Base-by-base conservation (phyloP, 176 grass and related monocot genomes). In the Phoenix dactylifera region DNA sequence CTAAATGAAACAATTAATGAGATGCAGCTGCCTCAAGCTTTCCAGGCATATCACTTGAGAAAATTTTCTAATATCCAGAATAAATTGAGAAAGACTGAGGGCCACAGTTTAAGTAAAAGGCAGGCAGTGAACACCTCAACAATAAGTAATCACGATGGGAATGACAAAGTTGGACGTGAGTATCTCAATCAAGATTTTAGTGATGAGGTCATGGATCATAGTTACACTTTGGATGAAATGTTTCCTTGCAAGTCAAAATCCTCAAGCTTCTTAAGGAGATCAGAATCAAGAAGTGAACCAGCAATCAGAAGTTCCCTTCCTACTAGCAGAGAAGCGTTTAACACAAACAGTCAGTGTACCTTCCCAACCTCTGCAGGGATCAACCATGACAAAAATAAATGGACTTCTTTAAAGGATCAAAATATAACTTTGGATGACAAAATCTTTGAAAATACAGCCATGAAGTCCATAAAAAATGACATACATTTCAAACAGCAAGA, bases 321-420 rank as follows among this genome's bases (percentile, higher is more conserved):
- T 12, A 25, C 55, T 23, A 80, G 39, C 52, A 64, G 28, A 61
- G 54, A 72, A 68, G 69, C 73, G 67, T 66, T 70, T 28, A 24
- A 51, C 4, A 70, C n/a, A 63, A 65, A 72, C 51, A 65, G 69
- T 39, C 67, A 80, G 77, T 74, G 26, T 66, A 68, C 59, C 48
- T 97, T 91, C 64, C 87, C 87, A 79, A 65, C 75, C 4, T 67
- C 81, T 59, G 51, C 69, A 23, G 84, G 85, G 75, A 82, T 97
- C 55, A 74, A 72, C 59, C 69, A 73, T 23, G 72, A 78, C 32
- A 64, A 24, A 48, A 75, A 65, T 74, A 70, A 79, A 25, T 72
- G 76, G 85, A 70, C 66, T 24, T 56, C 60, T 62, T 50, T 70
- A 22, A 71, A 73, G 49, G 63, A 58, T 52, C 35, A 16, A 39